phyloP scores from a whole-genome alignment of 768 basidiomycete genomes.

The Jaapia argillacea region DNA sequence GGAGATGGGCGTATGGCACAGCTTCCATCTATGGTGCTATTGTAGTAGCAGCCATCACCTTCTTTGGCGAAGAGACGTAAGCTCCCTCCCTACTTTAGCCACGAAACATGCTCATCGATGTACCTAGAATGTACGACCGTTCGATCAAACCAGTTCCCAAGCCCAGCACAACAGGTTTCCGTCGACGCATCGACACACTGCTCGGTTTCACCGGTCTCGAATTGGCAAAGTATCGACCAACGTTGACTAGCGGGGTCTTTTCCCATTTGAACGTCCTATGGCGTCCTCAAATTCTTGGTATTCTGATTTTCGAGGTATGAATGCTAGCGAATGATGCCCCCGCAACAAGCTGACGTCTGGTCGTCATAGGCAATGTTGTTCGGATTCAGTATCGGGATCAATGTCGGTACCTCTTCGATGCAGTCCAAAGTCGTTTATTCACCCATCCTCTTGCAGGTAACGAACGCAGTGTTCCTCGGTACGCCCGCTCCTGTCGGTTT shows the following conservation, averaged over 20 bases:
- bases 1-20: conserved; percentile 61
- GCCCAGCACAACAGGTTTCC: conserved; percentile 29
- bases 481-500: conserved; percentile 42
- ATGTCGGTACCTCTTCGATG: conserved; percentile 32
- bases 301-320: conserved; percentile 42
- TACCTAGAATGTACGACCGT: conserved; percentile 51
- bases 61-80: conserved; percentile 62
- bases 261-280: conserved; percentile 44
- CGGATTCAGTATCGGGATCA: conserved; percentile 57
- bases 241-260: conserved; percentile 36
- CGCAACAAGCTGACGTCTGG: background rate
- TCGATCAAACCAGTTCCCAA: conserved; percentile 38
- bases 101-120: conserved; percentile 1
- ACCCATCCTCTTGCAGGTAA: too few species aligned
- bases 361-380: conserved; percentile 39
- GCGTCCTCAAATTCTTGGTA: conserved; percentile 48
- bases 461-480: conserved; percentile 56
- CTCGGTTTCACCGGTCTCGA: conserved; percentile 52
- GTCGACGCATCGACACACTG: conserved; percentile 46
- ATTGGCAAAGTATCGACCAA: conserved; percentile 44
- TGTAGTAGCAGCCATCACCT: conserved; percentile 43
- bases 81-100: conserved; percentile 8
- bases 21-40: conserved; percentile 47
- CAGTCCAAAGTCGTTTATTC: background rate
- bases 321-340: conserved; percentile 1